Evolutionary conservation across 495 filamentous ascomycete genomes (phyloP).

Genomic region (Cudoniella acicularis): DNA sequence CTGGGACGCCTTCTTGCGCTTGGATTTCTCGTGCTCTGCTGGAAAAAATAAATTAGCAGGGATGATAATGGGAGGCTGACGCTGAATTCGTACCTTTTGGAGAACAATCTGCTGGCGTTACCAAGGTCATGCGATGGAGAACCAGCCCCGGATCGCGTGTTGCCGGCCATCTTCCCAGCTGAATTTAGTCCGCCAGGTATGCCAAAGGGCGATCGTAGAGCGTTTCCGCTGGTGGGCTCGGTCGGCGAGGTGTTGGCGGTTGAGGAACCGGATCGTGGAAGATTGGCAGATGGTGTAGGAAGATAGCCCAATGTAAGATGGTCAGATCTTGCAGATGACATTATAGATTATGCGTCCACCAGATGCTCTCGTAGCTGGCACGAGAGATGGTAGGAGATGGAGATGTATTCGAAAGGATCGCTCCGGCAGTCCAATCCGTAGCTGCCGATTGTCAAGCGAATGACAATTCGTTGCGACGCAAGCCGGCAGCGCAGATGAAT

Average conservation of each 20-base stretch:
- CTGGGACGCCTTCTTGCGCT: conserved; percentile 80
- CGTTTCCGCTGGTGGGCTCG: conserved; percentile 66
- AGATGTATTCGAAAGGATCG: conserved; percentile 18
- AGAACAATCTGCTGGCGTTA: conserved; percentile 68
- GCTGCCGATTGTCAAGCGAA: neutral
- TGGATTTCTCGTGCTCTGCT: conserved; percentile 90
- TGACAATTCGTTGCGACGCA: neutral
- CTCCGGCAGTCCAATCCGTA: neutral
- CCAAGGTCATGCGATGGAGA: conserved; percentile 93
- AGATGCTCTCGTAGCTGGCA: conserved; percentile 22
- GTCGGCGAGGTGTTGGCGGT: conserved; percentile 84
- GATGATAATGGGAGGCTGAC: neutral
- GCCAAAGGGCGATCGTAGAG: conserved; percentile 73
- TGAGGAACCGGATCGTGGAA: conserved; percentile 79
- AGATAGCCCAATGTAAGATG: conserved; percentile 69
- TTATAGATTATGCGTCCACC: conserved; percentile 67
- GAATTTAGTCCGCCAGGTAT: conserved; percentile 59
- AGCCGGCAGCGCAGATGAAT: neutral
- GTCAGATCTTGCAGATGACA: conserved; percentile 88
- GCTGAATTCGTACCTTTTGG: conserved; percentile 71
- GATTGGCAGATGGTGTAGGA: conserved; percentile 52
- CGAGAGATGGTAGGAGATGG: conserved; percentile 21
- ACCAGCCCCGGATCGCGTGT: conserved; percentile 81
- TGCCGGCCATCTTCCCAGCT: conserved; percentile 65
- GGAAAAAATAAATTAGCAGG: conserved; percentile 13